Evolutionary conservation across 106 monocot genomes (phyloP).

Genomic region (Dendrobium officinale): DNA sequence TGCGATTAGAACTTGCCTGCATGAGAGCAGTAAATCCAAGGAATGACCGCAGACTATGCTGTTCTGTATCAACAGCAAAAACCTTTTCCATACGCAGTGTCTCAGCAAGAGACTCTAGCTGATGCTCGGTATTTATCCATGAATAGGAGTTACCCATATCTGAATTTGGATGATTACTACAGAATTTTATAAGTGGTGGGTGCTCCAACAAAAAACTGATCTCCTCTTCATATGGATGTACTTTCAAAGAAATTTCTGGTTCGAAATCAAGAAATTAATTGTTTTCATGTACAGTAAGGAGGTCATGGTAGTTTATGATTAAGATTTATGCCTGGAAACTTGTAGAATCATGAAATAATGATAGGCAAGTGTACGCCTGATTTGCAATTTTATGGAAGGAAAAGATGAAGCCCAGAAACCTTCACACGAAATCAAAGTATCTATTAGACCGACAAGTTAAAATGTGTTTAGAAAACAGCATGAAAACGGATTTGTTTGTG

Average conservation of each 20-base stretch:
- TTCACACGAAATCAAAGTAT: background rate
- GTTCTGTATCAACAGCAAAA: slow-evolving; percentile 94
- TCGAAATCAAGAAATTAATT: background rate
- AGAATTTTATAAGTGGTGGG: slow-evolving; percentile 13
- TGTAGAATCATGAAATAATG: background rate
- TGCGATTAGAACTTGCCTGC: slow-evolving; percentile 39
- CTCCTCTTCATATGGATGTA: slow-evolving; percentile 62
- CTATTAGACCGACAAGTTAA: background rate
- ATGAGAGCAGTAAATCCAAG: slow-evolving; percentile 88
- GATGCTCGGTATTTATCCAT: slow-evolving; percentile 58
- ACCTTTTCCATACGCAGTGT: slow-evolving; percentile 39
- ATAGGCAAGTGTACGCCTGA: background rate
- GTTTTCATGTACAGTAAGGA: background rate
- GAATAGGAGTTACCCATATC: slow-evolving; percentile 20
- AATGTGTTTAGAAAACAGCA: background rate
- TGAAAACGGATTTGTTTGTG: background rate
- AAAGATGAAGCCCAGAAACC: background rate
- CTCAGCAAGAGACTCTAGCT: slow-evolving; percentile 43
- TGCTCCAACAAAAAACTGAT: slow-evolving; percentile 35
- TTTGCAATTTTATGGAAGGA: background rate
- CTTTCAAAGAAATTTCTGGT: slow-evolving; percentile 43
- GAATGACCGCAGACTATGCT: slow-evolving; percentile 87
- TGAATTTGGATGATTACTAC: slow-evolving; percentile 6
- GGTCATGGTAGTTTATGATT: background rate
- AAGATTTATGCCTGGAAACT: background rate